phyloP scores from a whole-genome alignment of 2,329 filamentous ascomycete species.

The Phaeomoniella chlamydospora region DNA sequence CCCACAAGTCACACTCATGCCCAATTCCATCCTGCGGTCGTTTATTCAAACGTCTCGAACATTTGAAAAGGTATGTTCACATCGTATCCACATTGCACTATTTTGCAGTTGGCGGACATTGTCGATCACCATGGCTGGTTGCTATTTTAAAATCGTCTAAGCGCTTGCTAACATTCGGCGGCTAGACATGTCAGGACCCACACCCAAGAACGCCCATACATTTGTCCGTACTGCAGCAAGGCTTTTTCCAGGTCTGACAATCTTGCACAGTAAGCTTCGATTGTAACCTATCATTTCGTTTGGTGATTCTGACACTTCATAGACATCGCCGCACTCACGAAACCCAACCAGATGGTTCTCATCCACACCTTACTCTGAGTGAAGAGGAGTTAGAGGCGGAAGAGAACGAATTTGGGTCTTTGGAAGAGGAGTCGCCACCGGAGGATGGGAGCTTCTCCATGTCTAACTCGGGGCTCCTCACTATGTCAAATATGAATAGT shows the following conservation, averaged over 20 bases:
- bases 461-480: constrained; percentile 14
- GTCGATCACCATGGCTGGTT: neutral
- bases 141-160: constrained; percentile 1
- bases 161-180: constrained; percentile 14
- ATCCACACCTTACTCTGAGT: constrained; percentile 21
- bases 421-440: constrained; percentile 62
- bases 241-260: constrained; percentile 98
- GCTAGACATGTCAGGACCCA: constrained; percentile 94
- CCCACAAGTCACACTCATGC: constrained; percentile 95
- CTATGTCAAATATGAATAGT: constrained; percentile 15
- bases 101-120: constrained; percentile 1
- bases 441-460: constrained; percentile 9
- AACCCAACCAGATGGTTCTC: constrained; percentile 45
- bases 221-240: constrained; percentile 96
- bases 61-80: constrained; percentile 84
- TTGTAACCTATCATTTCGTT: neutral
- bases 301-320: constrained; percentile 7
- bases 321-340: constrained; percentile 73
- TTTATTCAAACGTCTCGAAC: constrained; percentile 96
- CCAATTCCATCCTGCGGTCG: constrained; percentile 97
- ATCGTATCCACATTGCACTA: constrained; percentile 16
- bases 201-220: constrained; percentile 96
- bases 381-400: constrained; percentile 84
- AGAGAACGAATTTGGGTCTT: constrained; percentile 67
- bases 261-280: constrained; percentile 72